phyloP scores from a whole-genome alignment of 108 stramenopile genomes.

The Stephanodiscus triporus region DNA sequence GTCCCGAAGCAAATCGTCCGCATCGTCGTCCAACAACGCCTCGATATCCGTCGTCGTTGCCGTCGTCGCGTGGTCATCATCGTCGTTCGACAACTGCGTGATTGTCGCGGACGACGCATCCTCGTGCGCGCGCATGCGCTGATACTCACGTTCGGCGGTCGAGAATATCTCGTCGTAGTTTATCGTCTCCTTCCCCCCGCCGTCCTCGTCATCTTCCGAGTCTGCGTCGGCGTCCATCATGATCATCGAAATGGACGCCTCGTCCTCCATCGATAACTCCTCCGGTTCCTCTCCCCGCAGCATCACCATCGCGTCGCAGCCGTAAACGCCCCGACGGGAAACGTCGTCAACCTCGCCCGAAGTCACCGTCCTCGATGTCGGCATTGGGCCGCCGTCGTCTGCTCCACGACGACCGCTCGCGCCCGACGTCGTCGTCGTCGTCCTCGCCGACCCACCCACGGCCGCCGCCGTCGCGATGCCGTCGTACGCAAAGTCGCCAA shows the following conservation, averaged over 20 bases:
- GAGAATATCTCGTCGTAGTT: constrained; percentile 38
- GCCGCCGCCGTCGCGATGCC: not conserved
- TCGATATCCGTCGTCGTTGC: constrained; percentile 38
- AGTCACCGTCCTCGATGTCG: constrained; percentile 24
- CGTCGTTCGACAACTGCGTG: not conserved
- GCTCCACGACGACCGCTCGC: too few species aligned
- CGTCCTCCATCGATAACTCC: constrained; percentile 44
- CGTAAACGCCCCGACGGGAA: constrained; percentile 48
- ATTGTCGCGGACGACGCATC: not conserved
- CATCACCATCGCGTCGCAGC: constrained; percentile 82
- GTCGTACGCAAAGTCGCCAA: not conserved
- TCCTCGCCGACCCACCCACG: constrained; percentile 19
- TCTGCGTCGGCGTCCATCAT: constrained; percentile 32
- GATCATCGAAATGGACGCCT: constrained; percentile 37
- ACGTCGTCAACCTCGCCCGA: constrained; percentile 56
- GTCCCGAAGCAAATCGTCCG: constrained; percentile 60
- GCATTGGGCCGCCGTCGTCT: not conserved
- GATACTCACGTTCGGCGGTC: constrained; percentile 50
- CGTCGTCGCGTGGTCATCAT: constrained; percentile 30
- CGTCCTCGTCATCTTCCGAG: constrained; percentile 29
- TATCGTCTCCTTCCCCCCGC: constrained; percentile 32
- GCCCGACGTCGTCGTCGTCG: constrained; percentile 4
- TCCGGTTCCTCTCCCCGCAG: constrained; percentile 68
- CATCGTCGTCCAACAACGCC: constrained; percentile 62
- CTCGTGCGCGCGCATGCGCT: constrained; percentile 43